phyloP scores from a whole-genome alignment of 805 yeast genomes.

The Candida pseudoglaebosa region DNA sequence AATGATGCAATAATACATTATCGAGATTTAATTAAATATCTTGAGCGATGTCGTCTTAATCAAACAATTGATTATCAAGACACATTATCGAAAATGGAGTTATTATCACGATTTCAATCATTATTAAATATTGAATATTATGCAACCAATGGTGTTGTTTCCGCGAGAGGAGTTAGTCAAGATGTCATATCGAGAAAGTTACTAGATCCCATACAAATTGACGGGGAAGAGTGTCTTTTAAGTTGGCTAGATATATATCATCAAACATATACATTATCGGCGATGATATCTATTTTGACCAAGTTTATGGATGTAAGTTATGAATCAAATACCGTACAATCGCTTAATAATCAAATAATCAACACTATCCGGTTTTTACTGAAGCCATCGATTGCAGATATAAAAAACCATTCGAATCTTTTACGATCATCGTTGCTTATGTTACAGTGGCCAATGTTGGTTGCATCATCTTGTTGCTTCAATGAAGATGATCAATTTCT shows the following conservation, averaged over 20 bases:
- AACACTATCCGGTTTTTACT: conserved; percentile 6
- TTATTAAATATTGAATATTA: neutral
- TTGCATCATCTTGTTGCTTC: conserved; percentile 45
- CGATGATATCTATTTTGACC: conserved; percentile 29
- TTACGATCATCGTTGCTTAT: conserved; percentile 24
- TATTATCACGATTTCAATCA: neutral
- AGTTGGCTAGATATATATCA: conserved; percentile 56
- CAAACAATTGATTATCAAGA: conserved; percentile 5
- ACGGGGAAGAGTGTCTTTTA: conserved; percentile 1
- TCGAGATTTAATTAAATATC: conserved; percentile 36
- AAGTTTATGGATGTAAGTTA: conserved; percentile 28
- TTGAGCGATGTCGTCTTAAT: conserved; percentile 7
- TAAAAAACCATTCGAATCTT: neutral
- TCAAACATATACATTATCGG: conserved; percentile 38
- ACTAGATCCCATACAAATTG: conserved; percentile 5
- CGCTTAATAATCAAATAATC: conserved; percentile 8
- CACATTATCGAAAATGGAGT: neutral
- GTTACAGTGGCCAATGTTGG: conserved; percentile 53
- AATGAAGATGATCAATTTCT: conserved; percentile 28
- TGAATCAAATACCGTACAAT: conserved; percentile 33
- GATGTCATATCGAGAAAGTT: conserved; percentile 4
- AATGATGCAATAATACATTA: conserved; percentile 31
- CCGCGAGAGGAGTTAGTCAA: neutral
- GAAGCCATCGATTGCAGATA: conserved; percentile 5
- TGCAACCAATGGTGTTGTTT: neutral